A percentile compares a stretch with the other conserved stretches of the same genome.
phyloP scores from a whole-genome alignment of 169 alveolate genomes.

The Eimeria mitis region DNA sequence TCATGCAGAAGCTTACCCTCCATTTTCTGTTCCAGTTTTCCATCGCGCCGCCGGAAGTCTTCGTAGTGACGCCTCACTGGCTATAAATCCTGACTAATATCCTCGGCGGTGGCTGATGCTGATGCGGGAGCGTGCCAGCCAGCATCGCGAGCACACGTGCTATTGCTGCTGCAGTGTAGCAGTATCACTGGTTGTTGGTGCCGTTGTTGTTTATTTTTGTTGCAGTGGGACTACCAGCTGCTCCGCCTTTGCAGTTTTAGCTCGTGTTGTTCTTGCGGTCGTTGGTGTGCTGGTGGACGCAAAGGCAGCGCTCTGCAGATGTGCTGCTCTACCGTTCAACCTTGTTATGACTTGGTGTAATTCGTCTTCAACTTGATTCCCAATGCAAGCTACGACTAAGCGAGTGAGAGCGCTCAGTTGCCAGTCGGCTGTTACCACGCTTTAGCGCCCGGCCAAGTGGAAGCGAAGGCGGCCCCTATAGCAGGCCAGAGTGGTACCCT shows the following conservation, averaged over 20 bases:
- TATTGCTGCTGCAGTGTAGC: background rate
- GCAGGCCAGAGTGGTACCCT: background rate
- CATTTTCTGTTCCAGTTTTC: constrained; percentile 70
- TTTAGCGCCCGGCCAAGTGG: background rate
- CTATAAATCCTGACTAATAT: background rate
- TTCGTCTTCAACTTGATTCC: background rate
- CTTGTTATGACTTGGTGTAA: background rate
- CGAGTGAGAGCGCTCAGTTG: background rate
- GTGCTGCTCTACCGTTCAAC: background rate
- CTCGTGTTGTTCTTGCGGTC: background rate
- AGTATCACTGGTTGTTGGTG: background rate
- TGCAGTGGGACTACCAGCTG: background rate
- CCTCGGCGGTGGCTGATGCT: constrained; percentile 28
- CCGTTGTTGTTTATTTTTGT: background rate
- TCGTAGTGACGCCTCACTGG: background rate
- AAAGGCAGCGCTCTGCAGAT: background rate
- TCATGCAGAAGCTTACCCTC: background rate
- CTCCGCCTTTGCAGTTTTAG: background rate
- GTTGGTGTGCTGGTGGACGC: background rate
- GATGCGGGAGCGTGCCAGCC: constrained; percentile 20
- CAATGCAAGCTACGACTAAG: background rate
- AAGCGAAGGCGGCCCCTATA: background rate
- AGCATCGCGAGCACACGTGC: constrained; percentile 39
- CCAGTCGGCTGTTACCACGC: background rate
- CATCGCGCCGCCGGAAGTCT: constrained; percentile 30